Evolutionary conservation across 257 asterid genomes (phyloP), one percentile per base, ranked within the genome.

Genomic region (Perilla frutescens): DNA sequence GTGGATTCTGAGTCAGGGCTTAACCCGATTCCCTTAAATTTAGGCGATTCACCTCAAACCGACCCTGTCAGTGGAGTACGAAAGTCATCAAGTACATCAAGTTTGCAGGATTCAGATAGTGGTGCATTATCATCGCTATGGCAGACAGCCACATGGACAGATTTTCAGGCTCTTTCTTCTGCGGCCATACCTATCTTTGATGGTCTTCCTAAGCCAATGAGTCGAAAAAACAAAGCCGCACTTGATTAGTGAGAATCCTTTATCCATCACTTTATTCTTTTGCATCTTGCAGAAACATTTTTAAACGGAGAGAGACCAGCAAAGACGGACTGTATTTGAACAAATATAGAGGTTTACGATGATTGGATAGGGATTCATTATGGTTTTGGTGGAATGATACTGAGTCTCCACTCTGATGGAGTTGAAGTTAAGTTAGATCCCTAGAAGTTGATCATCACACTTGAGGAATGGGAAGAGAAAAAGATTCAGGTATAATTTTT

Each of bases 141-240:
- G 98, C 83, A 87, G 7, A 82, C 94, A 10, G 72, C 97, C 8
- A 91, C 80, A 79, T 93, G 96, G 96, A 87, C 96, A 13, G 97
- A 89, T 76, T 83, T 89, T 36, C 96, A 87, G 77, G 90, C 93
- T 15, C 84, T 88, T 62, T 88, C 93, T 13, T 74, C 87, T 20
- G 86, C 96, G 61, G 90, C 84, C 71, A 87, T 90, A 79, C 96
- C 97, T 3, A 88, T 91, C 76, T 88, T 91, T 62, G 96, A 91
- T 78, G 94, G 96, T 61, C 84, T 92, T 73, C 94, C 93, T 39
- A 88, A 83, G 81, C 96, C 94, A 12, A 70, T 83, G 20, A 79
- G 85, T 59, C 86, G 96, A 50, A 87, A 76, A 78, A 87, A 77
- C 82, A 93, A 93, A 76, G 80, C 94, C 15, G 97, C 96, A 2